Conservation (phyloP, 1,284 basidiomycete genomes). For the Papiliotrema nemorosa region DNA sequence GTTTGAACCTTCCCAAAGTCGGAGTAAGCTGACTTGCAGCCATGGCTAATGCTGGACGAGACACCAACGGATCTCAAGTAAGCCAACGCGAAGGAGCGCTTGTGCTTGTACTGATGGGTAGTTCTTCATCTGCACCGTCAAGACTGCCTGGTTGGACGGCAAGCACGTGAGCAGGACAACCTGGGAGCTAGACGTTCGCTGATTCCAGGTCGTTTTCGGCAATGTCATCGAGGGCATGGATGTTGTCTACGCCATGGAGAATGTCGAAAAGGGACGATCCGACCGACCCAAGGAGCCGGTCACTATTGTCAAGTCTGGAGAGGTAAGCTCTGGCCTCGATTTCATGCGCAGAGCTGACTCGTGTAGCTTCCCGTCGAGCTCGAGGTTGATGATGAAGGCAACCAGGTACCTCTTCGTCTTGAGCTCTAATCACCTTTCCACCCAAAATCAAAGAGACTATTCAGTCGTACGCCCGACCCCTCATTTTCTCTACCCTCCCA, state of each 20-base stretch:
- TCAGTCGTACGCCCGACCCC: not conserved
- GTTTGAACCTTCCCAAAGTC: conserved; percentile 1
- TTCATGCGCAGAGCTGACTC: not conserved
- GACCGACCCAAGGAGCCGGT: conserved; percentile 72
- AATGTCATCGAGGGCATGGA: conserved; percentile 87
- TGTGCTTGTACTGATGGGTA: conserved; percentile 11
- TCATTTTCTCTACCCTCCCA: not conserved
- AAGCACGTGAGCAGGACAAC: conserved; percentile 40
- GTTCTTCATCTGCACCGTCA: conserved; percentile 70
- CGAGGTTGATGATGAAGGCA: conserved; percentile 62
- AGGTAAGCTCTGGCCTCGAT: conserved; percentile 55
- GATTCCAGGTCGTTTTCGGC: conserved; percentile 77
- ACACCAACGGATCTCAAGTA: conserved; percentile 49
- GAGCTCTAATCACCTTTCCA: conserved; percentile 65
- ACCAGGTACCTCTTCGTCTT: conserved; percentile 84
- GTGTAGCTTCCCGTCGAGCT: conserved; percentile 62
- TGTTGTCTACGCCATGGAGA: conserved; percentile 69
- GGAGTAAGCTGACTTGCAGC: conserved; percentile 44
- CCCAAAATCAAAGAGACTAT: conserved; percentile 1
- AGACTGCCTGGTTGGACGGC: conserved; percentile 61
- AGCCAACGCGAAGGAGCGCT: not conserved
- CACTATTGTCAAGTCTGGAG: conserved; percentile 73
- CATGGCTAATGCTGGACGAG: conserved; percentile 78
- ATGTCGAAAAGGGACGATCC: conserved; percentile 59
- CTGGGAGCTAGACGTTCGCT: not conserved